These are phyloP conservation scores for Apiospora koreana DNA, from an alignment of 2,329 filamentous ascomycete genomes.

Conservation along the genomic window DNA sequence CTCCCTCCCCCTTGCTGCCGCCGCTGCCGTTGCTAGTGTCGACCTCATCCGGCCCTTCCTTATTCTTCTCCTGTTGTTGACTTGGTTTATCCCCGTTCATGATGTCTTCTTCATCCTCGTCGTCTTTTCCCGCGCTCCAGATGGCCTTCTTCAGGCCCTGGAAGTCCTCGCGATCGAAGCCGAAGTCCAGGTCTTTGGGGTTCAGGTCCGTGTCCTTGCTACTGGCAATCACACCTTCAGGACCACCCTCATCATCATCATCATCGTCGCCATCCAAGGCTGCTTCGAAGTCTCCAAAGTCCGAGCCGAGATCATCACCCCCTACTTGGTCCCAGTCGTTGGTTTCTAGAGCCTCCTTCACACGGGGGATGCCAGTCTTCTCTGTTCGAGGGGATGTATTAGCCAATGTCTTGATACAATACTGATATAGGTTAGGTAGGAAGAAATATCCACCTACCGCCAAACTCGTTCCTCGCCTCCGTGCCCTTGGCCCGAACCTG, in stretches of 20 bases:
- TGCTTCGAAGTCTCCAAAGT: conserved; percentile 37
- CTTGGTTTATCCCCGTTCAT: conserved; percentile 11
- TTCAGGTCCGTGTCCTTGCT: conserved; percentile 35
- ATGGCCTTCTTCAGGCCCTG: conserved; percentile 54
- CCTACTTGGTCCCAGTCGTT: conserved; percentile 60
- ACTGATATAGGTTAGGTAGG: neutral
- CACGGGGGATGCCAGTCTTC: conserved; percentile 58
- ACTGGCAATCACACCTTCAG: conserved; percentile 24
- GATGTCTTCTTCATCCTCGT: neutral
- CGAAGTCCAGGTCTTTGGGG: conserved; percentile 51
- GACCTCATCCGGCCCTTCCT: neutral
- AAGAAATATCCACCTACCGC: conserved; percentile 40
- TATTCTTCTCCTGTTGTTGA: conserved; percentile 13
- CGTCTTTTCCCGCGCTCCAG: conserved; percentile 40
- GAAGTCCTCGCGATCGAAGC: conserved; percentile 54
- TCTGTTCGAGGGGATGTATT: conserved; percentile 39
- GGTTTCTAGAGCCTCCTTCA: conserved; percentile 62
- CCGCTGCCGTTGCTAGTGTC: conserved; percentile 23
- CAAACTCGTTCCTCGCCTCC: conserved; percentile 56
- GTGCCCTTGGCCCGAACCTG: conserved; percentile 45
- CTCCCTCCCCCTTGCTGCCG: conserved; percentile 23
- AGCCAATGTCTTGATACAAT: neutral
- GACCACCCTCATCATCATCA: conserved; percentile 14
- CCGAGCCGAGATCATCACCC: conserved; percentile 33
- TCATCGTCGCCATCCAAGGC: conserved; percentile 25